These are phyloP conservation scores for Annulohypoxylon maeteangense DNA, from an alignment of 495 filamentous ascomycete genomes.

Conservation along the genomic window DNA sequence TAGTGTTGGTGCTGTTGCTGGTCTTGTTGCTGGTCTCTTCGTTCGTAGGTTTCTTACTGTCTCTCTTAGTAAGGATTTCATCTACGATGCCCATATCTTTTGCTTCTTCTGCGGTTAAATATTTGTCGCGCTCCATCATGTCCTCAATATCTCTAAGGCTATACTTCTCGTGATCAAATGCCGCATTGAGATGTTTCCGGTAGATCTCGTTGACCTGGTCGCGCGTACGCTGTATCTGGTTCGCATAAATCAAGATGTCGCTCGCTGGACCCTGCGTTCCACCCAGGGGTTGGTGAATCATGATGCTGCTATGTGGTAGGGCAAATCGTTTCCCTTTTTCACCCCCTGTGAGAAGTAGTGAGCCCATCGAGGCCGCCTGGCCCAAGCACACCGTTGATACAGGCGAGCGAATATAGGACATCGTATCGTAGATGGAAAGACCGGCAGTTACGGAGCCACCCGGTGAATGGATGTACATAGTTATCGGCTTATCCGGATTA, in stretches of 20 bases:
- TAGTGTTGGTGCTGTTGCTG: constrained; percentile 15
- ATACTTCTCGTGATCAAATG: constrained; percentile 66
- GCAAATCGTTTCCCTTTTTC: constrained; percentile 86
- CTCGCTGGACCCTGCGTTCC: constrained; percentile 90
- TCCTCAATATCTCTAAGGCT: constrained; percentile 84
- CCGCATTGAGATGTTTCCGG: constrained; percentile 82
- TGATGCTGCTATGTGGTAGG: constrained; percentile 90
- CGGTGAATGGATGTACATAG: constrained; percentile 97
- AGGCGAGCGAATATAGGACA: constrained; percentile 93
- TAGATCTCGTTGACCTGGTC: constrained; percentile 91
- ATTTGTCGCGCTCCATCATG: constrained; percentile 96
- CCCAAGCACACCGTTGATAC: constrained; percentile 95
- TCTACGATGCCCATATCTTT: constrained; percentile 91
- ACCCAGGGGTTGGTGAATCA: constrained; percentile 95
- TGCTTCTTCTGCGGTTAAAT: constrained; percentile 89
- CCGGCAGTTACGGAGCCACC: constrained; percentile 92
- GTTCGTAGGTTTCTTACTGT: constrained; percentile 53
- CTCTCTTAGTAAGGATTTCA: constrained; percentile 72
- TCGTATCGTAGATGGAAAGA: constrained; percentile 98
- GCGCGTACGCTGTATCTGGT: constrained; percentile 90
- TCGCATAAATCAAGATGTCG: constrained; percentile 97
- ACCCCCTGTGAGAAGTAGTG: constrained; percentile 86
- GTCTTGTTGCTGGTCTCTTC: constrained; percentile 37
- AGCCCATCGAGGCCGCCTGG: constrained; percentile 95
- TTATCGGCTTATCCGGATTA: constrained; percentile 90